A percentile compares a stretch with the other conserved stretches of the same genome.
Evolutionary conservation across 2,329 filamentous ascomycete genomes (phyloP).

Genomic region (Helminthosporium solani): DNA sequence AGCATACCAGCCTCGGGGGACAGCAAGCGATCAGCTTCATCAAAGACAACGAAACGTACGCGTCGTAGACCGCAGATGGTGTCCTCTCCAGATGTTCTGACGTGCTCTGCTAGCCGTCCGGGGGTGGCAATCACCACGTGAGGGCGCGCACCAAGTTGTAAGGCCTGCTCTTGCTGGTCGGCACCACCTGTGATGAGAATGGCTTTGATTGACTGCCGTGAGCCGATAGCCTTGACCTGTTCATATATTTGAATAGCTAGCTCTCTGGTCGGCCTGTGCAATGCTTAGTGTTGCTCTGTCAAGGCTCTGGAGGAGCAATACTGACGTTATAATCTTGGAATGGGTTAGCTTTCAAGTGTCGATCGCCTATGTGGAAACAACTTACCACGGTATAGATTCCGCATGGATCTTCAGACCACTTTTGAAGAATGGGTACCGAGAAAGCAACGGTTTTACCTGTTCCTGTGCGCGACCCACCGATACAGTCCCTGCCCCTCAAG

Average conservation of each 20-base stretch:
- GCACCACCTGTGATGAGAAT: slow-evolving; percentile 88
- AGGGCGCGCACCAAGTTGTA: slow-evolving; percentile 76
- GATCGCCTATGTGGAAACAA: neutral
- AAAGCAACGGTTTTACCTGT: slow-evolving; percentile 98
- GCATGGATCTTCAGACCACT: slow-evolving; percentile 87
- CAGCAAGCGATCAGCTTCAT: slow-evolving; percentile 91
- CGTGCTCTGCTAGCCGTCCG: slow-evolving; percentile 85
- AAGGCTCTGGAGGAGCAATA: slow-evolving; percentile 46
- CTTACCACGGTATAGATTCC: slow-evolving; percentile 75
- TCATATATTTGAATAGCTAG: slow-evolving; percentile 95
- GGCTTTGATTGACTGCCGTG: slow-evolving; percentile 82
- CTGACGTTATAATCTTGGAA: slow-evolving; percentile 69
- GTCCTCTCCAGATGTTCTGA: slow-evolving; percentile 86
- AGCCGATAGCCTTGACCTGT: slow-evolving; percentile 90
- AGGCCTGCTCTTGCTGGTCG: slow-evolving; percentile 89
- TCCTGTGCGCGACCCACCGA: slow-evolving; percentile 90
- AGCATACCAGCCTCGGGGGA: slow-evolving; percentile 79
- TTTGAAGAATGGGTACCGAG: slow-evolving; percentile 88
- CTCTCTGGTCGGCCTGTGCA: slow-evolving; percentile 57
- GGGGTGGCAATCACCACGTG: slow-evolving; percentile 95
- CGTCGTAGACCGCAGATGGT: slow-evolving; percentile 79
- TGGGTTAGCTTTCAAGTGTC: neutral
- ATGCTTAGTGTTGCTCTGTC: slow-evolving; percentile 8
- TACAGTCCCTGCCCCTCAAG: slow-evolving; percentile 82
- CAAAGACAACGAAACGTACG: slow-evolving; percentile 83